These are phyloP conservation scores for Hemerocallis citrina DNA, from an alignment of 106 monocot genomes.

Conservation along the genomic window DNA sequence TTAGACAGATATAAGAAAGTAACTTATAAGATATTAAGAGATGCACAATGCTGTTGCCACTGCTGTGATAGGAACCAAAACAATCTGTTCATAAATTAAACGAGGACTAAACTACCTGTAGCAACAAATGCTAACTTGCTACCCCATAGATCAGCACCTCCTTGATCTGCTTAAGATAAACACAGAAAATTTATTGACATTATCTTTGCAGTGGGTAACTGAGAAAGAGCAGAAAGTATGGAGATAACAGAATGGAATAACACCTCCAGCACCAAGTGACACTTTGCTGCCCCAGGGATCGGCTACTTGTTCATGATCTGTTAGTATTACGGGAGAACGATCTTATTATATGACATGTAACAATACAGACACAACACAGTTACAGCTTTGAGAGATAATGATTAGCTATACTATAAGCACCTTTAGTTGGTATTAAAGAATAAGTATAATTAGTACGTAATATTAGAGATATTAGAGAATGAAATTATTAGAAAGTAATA, in stretches of 20 bases:
- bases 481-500: too few relatives aligned
- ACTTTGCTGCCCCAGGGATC: background rate
- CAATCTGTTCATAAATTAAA: too few relatives aligned
- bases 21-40: too few relatives aligned
- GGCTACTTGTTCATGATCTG: background rate
- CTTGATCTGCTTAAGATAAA: slow-evolving; percentile 1
- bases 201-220: background rate
- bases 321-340: too few relatives aligned
- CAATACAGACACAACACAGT: background rate
- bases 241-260: background rate
- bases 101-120: too few relatives aligned
- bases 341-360: background rate
- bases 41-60: too few relatives aligned
- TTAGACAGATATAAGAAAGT: too few relatives aligned
- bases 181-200: background rate
- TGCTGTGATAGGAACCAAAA: too few relatives aligned
- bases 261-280: background rate
- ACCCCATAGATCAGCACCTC: too few relatives aligned
- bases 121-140: too few relatives aligned
- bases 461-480: too few relatives aligned
- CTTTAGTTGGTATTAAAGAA: background rate
- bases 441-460: too few relatives aligned
- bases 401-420: background rate
- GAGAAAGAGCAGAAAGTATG: background rate
- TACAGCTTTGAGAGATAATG: background rate